A percentile compares a stretch with the other conserved stretches of the same genome.
Conservation (phyloP, 345 rosid species). For the Sisymbrium altissimum region DNA sequence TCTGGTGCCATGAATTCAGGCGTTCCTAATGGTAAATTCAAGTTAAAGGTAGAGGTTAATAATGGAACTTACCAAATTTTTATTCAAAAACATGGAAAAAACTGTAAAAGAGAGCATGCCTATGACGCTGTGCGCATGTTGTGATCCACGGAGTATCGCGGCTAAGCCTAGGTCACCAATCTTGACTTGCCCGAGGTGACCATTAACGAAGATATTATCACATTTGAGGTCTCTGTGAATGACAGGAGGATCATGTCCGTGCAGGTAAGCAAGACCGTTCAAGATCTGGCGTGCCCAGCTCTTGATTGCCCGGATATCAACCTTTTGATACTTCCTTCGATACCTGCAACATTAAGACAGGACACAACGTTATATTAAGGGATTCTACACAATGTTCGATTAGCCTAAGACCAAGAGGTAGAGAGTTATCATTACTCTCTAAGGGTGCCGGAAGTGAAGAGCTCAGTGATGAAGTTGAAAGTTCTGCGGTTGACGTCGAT, state of each 20-base stretch:
- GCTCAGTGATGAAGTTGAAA: conserved; percentile 92
- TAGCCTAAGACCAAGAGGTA: not conserved
- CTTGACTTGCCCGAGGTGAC: conserved; percentile 92
- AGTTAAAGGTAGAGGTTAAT: not conserved
- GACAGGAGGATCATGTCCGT: conserved; percentile 84
- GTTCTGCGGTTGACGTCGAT: conserved; percentile 66
- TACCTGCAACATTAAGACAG: conserved; percentile 45
- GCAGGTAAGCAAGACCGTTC: conserved; percentile 65
- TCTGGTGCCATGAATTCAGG: conserved; percentile 99
- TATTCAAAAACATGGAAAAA: not conserved
- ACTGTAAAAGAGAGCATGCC: conserved; percentile 34
- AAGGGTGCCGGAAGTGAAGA: conserved; percentile 92
- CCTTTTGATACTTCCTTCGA: conserved; percentile 53
- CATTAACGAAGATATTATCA: conserved; percentile 89
- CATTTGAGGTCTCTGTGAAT: conserved; percentile 96
- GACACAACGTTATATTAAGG: not conserved
- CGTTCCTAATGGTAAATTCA: conserved; percentile 51
- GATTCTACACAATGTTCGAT: not conserved
- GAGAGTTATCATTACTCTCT: conserved; percentile 50
- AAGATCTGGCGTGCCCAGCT: conserved; percentile 91
- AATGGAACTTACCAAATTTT: not conserved
- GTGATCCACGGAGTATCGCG: conserved; percentile 68
- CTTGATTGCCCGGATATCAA: conserved; percentile 73
- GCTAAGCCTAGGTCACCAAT: conserved; percentile 95
- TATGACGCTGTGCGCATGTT: conserved; percentile 85